Evolutionary conservation across 2,329 filamentous ascomycete species (phyloP).

Genomic region (Colletotrichum kahawae): DNA sequence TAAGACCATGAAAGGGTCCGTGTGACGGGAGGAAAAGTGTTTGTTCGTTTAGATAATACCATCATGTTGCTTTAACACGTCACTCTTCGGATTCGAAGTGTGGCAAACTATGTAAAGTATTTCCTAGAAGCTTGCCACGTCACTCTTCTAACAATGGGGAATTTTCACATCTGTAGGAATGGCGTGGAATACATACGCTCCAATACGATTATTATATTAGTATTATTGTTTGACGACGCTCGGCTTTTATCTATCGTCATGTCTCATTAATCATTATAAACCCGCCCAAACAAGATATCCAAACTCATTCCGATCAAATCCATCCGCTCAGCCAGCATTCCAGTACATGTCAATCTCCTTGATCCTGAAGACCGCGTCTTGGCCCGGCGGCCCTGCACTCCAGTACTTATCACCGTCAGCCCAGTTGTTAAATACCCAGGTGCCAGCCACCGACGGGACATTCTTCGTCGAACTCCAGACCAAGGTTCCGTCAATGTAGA

Average conservation of each 20-base stretch:
- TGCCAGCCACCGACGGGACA: constrained; percentile 26
- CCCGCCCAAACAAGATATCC: background rate
- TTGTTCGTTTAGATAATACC: no score
- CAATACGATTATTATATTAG: background rate
- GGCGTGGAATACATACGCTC: no score
- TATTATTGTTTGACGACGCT: background rate
- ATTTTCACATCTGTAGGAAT: no score
- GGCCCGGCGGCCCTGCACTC: constrained; percentile 30
- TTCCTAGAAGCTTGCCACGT: no score
- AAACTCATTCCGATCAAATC: background rate
- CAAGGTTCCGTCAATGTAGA: constrained; percentile 29
- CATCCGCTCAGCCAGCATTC: background rate
- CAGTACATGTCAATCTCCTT: constrained; percentile 28
- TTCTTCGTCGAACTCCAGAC: constrained; percentile 29
- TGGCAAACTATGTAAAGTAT: no score
- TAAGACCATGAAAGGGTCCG: no score
- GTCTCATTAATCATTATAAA: background rate
- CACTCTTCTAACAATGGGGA: no score
- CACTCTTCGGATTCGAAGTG: no score
- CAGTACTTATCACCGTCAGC: constrained; percentile 30
- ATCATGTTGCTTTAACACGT: no score
- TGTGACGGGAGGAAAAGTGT: no score
- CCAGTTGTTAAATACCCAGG: constrained; percentile 36
- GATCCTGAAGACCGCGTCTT: constrained; percentile 25
- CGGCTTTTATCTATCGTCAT: background rate